Evolutionary conservation across 176 grass and related monocot species (phyloP), one percentile per base, ranked within the genome.

Genomic region (Aegilops umbellulata): DNA sequence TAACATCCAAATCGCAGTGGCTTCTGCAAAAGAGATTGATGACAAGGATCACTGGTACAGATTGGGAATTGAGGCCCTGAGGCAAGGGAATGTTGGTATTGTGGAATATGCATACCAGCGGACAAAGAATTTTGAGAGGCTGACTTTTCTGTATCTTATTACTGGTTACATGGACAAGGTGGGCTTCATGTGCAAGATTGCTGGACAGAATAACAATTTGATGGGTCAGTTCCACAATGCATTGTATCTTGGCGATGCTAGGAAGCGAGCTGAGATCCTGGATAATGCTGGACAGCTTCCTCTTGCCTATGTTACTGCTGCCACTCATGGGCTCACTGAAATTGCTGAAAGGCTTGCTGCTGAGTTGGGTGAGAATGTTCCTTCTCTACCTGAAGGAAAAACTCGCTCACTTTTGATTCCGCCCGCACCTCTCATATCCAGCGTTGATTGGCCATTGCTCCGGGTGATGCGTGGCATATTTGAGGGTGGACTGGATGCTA

Each of bases 181-280:
- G 42, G 90, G 92, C 4, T 96, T 96, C 76, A 99, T 99, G 97
- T 84, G 90, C 46, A 99, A 85, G 74, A 99, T 99, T 86, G 97
- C 94, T 80, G 97, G 90, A 36, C 95, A 96, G 47, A 96, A 91
- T 35, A 94, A 96, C 82, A 95, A 99, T 80, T 76, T 99, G 67
- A 99, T 99, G 97, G 94, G 97, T 30, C 97, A 94, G 53, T 99
- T 99, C 72, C 97, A 99, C 83, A 99, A 99, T 86, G 90, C 97
- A 31, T 60, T 99, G 80, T 99, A 99, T 91, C 92, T 99, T 82
- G 97, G 97, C 23, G 97, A 99, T 84, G 82, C 95, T 84, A 83
- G 79, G 55, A 95, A 99, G 81, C 85, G 97, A 55, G 92, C 92
- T 76, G 95, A 94, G 36, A 99, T 99, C 34, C 85, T 99, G 78